Evolutionary conservation across 495 filamentous ascomycete species (phyloP), one percentile per base, ranked within the genome.

Genomic region (Letharia columbiana): DNA sequence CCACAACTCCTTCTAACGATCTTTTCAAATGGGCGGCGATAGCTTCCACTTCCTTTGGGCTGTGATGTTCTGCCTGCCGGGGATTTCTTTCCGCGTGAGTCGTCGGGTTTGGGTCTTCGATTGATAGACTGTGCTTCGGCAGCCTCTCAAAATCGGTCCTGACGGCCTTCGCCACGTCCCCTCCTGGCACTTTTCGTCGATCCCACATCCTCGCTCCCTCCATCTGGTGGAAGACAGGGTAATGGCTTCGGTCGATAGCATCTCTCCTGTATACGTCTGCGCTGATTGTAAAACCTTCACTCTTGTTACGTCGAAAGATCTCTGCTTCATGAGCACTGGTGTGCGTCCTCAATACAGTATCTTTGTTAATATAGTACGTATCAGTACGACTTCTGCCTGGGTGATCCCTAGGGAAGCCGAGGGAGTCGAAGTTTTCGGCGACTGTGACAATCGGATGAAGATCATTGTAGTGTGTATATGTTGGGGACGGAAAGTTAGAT

Each of bases 201-300:
- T 95, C 90, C 94, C 94, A 98, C 66, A 91, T 86, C 68, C 87
- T 81, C 11, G 93, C 92, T 18, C 91, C 95, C 73, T 98, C 94
- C 91, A 98, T 97, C 78, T 98, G 94, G 77, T 98, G 95, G 76
- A 98, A 98, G 65, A 96, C 83, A 5, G 94, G 94, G 80, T 96
- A 97, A 75, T 98, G 94, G 70, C 85, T 90, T 62, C 90, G 86
- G 74, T 98, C 94, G 71, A 98, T 87, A 39, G 92, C 92, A 82
- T 98, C 94, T 65, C 94, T 84, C 31, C 94, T 86, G 77, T 98
- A 98, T 17, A 98, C 94, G 75, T 98, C 94, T n/a, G 92, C 95
- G 67, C 87, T 87, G 71, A 98, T 88, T 12, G 95, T 87, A 72
- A 89, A 98, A 8, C 94, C 94, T 44, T 87, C 83, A 69, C 84